Percentiles rank a stretch among this genome's conserved stretches.
Conservation (phyloP, 1,284 basidiomycete species). For the Ustanciosporium gigantosporum region DNA sequence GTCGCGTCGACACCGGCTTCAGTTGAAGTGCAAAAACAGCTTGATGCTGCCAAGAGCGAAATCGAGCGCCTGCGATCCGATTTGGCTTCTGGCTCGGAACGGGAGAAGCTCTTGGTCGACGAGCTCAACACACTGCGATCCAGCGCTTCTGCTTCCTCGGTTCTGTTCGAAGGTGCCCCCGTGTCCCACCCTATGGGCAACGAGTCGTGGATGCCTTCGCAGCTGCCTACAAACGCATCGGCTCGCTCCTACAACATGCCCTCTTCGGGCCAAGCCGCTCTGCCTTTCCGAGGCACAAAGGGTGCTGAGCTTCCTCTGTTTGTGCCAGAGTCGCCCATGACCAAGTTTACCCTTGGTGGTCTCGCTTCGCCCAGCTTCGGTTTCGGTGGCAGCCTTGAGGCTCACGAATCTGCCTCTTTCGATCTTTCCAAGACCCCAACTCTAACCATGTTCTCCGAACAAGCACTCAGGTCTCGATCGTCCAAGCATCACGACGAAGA, state of each 20-base stretch:
- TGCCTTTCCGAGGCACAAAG: conserved; percentile 23
- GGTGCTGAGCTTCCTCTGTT: conserved; percentile 33
- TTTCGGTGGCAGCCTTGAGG: background rate
- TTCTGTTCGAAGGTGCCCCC: background rate
- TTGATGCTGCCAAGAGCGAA: conserved; percentile 2
- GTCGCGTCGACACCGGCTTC: conserved; percentile 2
- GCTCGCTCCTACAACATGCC: background rate
- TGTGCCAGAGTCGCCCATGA: conserved; percentile 26
- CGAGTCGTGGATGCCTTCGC: background rate
- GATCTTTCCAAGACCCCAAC: conserved; percentile 37
- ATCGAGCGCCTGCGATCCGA: conserved; percentile 29
- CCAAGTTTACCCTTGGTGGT: conserved; percentile 22
- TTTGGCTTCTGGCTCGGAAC: conserved; percentile 19
- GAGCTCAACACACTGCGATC: conserved; percentile 24
- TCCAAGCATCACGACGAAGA: conserved; percentile 2
- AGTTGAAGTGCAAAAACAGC: background rate
- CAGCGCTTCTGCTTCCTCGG: conserved; percentile 1
- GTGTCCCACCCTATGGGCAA: background rate
- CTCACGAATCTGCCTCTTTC: background rate
- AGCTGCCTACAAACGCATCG: background rate
- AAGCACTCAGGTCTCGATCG: conserved; percentile 21
- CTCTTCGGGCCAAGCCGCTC: background rate
- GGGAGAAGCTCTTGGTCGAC: conserved; percentile 9
- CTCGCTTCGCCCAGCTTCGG: background rate
- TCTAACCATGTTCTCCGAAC: conserved; percentile 28